These are phyloP conservation scores for Nectriaceae sp. DNA, from an alignment of 2,329 filamentous ascomycete species.

Conservation along the genomic window DNA sequence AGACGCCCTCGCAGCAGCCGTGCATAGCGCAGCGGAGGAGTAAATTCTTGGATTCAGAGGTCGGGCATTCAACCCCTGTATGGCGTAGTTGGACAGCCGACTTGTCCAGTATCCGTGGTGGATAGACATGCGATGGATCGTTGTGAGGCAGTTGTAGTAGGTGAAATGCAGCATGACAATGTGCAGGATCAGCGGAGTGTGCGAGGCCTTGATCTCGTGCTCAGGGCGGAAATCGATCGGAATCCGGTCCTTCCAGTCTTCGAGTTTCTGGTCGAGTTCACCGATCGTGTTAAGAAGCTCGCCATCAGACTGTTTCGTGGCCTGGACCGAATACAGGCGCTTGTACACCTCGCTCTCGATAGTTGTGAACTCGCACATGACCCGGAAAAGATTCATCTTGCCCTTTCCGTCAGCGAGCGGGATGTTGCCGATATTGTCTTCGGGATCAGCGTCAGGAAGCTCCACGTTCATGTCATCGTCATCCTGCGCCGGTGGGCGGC, in stretches of 20 bases:
- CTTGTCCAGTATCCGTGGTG: constrained; percentile 99
- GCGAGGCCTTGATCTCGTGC: constrained; percentile 89
- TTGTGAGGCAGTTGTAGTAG: constrained; percentile 97
- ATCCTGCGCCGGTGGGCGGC: constrained; percentile 61
- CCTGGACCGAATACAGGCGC: constrained; percentile 87
- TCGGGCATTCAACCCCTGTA: constrained; percentile 87
- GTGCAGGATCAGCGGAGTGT: constrained; percentile 91
- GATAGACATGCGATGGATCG: constrained; percentile 97
- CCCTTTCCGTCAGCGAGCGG: constrained; percentile 84
- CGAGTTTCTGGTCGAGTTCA: constrained; percentile 84
- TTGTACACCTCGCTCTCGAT: constrained; percentile 97
- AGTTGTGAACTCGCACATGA: constrained; percentile 87
- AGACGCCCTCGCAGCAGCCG: constrained; percentile 87
- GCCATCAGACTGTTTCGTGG: constrained; percentile 87
- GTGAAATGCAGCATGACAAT: constrained; percentile 93
- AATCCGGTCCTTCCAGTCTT: constrained; percentile 96
- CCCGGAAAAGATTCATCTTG: constrained; percentile 92
- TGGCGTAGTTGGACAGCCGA: constrained; percentile 89
- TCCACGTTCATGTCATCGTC: constrained; percentile 90
- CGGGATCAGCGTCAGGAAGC: constrained; percentile 84
- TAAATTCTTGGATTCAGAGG: constrained; percentile 94
- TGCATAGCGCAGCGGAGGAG: constrained; percentile 88
- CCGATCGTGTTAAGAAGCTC: constrained; percentile 95
- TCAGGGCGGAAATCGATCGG: constrained; percentile 96
- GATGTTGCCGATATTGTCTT: constrained; percentile 93